A percentile compares a stretch with the other conserved stretches of the same genome.
Conservation (phyloP, 2,329 filamentous ascomycete genomes). For the Colletotrichum salicis region DNA sequence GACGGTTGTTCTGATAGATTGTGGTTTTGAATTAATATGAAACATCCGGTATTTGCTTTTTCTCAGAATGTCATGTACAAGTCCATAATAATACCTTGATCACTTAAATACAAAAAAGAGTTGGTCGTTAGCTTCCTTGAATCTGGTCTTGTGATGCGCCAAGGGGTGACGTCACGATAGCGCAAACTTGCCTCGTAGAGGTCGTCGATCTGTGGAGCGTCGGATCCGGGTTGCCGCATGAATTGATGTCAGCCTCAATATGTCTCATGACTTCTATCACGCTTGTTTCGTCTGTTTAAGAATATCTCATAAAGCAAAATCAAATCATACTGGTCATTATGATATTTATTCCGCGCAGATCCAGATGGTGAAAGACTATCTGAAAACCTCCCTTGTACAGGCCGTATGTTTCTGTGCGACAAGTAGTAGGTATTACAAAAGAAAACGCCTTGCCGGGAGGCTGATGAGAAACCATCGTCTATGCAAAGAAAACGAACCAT, state of each 20-base stretch:
- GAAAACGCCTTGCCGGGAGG: not conserved
- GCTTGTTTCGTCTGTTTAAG: not conserved
- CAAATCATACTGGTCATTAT: not conserved
- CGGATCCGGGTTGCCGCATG: not conserved
- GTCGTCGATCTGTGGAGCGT: conserved; percentile 13
- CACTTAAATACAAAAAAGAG: not conserved
- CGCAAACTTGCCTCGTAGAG: conserved; percentile 17
- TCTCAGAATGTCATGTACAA: too few species aligned
- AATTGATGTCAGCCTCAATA: conserved; percentile 25
- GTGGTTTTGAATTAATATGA: not conserved
- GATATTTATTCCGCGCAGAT: not conserved
- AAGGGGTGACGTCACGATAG: conserved; percentile 34
- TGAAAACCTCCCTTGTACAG: too few species aligned
- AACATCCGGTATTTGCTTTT: too few species aligned
- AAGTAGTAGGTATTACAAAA: not conserved
- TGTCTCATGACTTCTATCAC: not conserved
- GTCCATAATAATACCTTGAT: not conserved
- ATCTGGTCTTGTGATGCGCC: conserved; percentile 29
- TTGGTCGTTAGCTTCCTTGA: not conserved
- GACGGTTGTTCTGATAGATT: not conserved
- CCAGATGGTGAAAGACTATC: too few species aligned
- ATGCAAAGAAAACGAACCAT: not conserved
- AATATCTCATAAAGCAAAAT: too few species aligned
- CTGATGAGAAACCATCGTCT: not conserved
- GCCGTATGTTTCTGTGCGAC: not conserved